Evolutionary conservation across 345 rosid genomes (phyloP).

Genomic region (Bruguiera gymnorhiza): DNA sequence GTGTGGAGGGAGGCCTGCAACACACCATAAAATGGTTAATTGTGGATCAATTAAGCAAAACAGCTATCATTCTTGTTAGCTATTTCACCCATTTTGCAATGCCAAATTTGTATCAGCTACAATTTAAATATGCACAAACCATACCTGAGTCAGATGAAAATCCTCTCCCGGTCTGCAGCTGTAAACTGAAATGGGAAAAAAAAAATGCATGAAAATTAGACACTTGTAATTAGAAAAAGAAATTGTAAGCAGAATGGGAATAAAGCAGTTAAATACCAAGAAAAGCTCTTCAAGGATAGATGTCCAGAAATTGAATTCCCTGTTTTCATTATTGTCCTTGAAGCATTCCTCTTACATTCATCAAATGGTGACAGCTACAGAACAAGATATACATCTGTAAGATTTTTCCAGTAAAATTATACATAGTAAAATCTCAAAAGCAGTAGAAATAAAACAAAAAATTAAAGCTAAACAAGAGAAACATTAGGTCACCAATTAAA

Average conservation of each 20-base stretch:
- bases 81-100: too few species aligned
- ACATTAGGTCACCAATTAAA: background rate
- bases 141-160: slow-evolving; percentile 79
- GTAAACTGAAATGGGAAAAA: slow-evolving; percentile 39
- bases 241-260: background rate
- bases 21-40: background rate
- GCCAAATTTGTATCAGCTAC: too few species aligned
- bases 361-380: slow-evolving; percentile 41
- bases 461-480: background rate
- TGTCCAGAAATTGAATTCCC: slow-evolving; percentile 37
- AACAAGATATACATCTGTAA: slow-evolving; percentile 8
- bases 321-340: slow-evolving; percentile 33
- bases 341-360: slow-evolving; percentile 29
- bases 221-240: background rate
- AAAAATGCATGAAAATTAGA: slow-evolving; percentile 2
- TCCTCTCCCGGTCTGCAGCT: slow-evolving; percentile 47
- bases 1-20: slow-evolving; percentile 87
- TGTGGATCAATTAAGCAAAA: too few species aligned
- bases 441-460: background rate
- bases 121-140: too few species aligned
- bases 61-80: too few species aligned
- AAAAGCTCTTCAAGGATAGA: slow-evolving; percentile 19
- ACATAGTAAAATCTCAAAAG: background rate
- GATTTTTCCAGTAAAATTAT: background rate
- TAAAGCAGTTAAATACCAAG: slow-evolving; percentile 31